These are phyloP conservation scores for Saccharomycopsis phalli DNA, from an alignment of 1,139 yeast genomes.

Conservation along the genomic window DNA sequence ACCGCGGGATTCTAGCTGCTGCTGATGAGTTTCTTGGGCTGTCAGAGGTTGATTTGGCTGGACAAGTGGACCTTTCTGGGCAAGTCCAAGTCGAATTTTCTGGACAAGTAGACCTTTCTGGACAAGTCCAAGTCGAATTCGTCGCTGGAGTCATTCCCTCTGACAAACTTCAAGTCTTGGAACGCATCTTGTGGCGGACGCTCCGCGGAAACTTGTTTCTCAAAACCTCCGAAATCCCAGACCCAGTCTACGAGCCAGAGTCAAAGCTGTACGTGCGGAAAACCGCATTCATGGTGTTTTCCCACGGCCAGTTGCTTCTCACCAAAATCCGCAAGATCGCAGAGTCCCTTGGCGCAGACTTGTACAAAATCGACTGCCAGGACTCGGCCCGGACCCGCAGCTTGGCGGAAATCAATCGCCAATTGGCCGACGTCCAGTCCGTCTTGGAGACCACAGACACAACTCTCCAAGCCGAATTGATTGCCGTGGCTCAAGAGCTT, in stretches of 20 bases:
- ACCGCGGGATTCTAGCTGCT: conserved; percentile 59
- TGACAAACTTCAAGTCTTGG: conserved; percentile 49
- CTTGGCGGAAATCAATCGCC: conserved; percentile 47
- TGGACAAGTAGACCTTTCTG: conserved; percentile 20
- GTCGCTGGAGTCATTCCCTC: conserved; percentile 67
- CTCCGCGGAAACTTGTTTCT: conserved; percentile 65
- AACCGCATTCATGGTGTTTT: conserved; percentile 73
- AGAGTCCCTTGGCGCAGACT: conserved; percentile 73
- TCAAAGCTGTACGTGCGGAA: conserved; percentile 45
- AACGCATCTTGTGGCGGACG: conserved; percentile 65
- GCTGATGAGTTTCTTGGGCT: conserved; percentile 58
- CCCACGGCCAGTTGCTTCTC: conserved; percentile 74
- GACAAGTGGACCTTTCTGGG: conserved; percentile 21
- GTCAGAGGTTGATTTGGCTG: conserved; percentile 7
- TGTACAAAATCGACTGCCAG: conserved; percentile 61
- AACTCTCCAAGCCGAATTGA: conserved; percentile 66
- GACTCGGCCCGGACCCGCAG: conserved; percentile 48
- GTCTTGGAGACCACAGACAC: conserved; percentile 66
- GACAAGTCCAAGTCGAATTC: conserved; percentile 39
- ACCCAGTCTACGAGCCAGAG: conserved; percentile 44
- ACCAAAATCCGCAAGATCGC: conserved; percentile 65
- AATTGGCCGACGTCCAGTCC: conserved; percentile 52
- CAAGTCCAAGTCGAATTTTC: conserved; percentile 6
- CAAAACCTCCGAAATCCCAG: conserved; percentile 56
- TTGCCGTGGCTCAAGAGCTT: conserved; percentile 66